These are phyloP conservation scores for Sporobolomyces phaffii DNA, from an alignment of 768 basidiomycete species.

Conservation along the genomic window DNA sequence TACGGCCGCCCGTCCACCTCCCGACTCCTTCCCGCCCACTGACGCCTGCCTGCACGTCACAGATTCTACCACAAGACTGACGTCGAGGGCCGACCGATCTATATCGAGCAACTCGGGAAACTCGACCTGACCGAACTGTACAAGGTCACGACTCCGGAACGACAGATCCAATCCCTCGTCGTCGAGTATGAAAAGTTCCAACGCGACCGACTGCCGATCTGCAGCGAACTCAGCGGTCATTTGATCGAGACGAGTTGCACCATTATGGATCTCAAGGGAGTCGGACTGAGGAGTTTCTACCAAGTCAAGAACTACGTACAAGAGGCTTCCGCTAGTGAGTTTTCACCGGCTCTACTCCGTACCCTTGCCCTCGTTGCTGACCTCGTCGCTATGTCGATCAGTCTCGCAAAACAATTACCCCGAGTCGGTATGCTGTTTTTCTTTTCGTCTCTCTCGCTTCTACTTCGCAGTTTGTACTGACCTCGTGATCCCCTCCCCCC, in stretches of 20 bases:
- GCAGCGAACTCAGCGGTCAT: slow-evolving; percentile 61
- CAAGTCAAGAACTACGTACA: slow-evolving; percentile 87
- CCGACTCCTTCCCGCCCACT: not conserved
- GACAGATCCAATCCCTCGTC: slow-evolving; percentile 81
- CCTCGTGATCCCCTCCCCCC: no score
- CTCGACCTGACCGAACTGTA: slow-evolving; percentile 82
- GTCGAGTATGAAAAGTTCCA: slow-evolving; percentile 88
- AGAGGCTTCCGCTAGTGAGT: slow-evolving; percentile 53
- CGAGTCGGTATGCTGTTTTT: slow-evolving; percentile 51
- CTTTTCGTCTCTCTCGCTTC: no score
- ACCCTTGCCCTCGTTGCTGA: not conserved
- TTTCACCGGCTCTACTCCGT: not conserved
- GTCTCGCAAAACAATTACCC: slow-evolving; percentile 91
- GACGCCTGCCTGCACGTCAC: not conserved
- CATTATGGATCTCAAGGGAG: slow-evolving; percentile 76
- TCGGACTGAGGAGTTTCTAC: slow-evolving; percentile 68
- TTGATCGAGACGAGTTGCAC: slow-evolving; percentile 96
- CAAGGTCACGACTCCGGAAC: slow-evolving; percentile 71
- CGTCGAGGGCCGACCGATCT: slow-evolving; percentile 93
- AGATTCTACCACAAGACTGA: slow-evolving; percentile 75
- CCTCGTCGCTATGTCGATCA: not conserved
- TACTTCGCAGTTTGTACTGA: not conserved
- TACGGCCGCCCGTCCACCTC: slow-evolving; percentile 52
- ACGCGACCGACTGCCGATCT: slow-evolving; percentile 67
- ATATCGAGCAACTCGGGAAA: slow-evolving; percentile 85